Evolutionary conservation across 2,329 filamentous ascomycete species (phyloP).

Genomic region (Cladosporium sp.): DNA sequence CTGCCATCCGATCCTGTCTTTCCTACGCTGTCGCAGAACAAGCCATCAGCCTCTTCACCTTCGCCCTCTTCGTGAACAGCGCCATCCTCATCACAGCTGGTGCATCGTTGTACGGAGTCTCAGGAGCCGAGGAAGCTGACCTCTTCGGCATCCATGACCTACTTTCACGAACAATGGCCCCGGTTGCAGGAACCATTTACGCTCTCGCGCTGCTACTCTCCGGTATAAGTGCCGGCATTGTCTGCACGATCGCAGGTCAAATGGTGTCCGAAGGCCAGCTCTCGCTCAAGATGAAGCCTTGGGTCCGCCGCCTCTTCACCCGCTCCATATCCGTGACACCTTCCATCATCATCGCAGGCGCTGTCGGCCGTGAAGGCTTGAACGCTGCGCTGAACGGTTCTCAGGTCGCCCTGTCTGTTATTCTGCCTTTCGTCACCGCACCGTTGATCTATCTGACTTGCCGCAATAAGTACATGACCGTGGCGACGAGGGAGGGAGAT

Average conservation of each 20-base stretch:
- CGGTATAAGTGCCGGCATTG: conserved; percentile 75
- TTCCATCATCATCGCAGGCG: conserved; percentile 76
- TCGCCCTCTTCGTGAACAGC: conserved; percentile 41
- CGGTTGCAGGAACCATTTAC: conserved; percentile 77
- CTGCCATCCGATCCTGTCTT: conserved; percentile 37
- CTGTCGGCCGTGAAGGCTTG: conserved; percentile 68
- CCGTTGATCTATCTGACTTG: conserved; percentile 85
- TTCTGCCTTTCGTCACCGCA: conserved; percentile 76
- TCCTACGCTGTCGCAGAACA: conserved; percentile 39
- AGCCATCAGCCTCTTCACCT: conserved; percentile 37
- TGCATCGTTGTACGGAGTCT: conserved; percentile 63
- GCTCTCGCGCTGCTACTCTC: conserved; percentile 76
- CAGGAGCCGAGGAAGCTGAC: conserved; percentile 61
- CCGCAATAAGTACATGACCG: conserved; percentile 74
- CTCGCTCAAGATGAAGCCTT: conserved; percentile 69
- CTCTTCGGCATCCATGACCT: conserved; percentile 79
- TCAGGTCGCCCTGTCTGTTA: conserved; percentile 74
- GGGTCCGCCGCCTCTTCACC: conserved; percentile 74
- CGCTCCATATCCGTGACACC: conserved; percentile 77
- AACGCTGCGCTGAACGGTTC: conserved; percentile 68
- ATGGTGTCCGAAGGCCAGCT: conserved; percentile 84
- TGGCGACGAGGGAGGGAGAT: conserved; percentile 32
- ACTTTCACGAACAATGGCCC: conserved; percentile 64
- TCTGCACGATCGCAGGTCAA: conserved; percentile 85
- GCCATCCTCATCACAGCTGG: conserved; percentile 56